Conservation (phyloP, 257 asterid species). For the Coffea canephora region DNA sequence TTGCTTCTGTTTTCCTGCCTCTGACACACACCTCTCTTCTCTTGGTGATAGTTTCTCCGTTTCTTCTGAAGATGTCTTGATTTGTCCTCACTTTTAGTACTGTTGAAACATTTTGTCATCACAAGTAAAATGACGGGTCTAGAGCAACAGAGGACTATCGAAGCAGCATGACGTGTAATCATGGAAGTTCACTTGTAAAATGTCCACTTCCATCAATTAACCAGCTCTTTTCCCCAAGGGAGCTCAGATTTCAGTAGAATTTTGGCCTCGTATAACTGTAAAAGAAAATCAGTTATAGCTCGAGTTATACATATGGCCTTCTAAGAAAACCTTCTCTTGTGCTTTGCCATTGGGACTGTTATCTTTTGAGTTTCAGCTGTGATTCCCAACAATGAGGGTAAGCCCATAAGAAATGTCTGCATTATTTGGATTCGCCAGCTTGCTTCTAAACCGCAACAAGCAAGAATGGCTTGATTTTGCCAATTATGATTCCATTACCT, state of each 20-base stretch:
- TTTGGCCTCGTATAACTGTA: conserved; percentile 65
- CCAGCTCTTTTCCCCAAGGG: conserved; percentile 60
- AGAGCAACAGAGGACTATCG: conserved; percentile 37
- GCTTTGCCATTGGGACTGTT: conserved; percentile 46
- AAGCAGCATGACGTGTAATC: conserved; percentile 39
- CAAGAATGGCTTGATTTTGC: conserved; percentile 63
- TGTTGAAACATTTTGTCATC: conserved; percentile 6
- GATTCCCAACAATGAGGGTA: conserved; percentile 63
- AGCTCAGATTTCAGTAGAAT: conserved; percentile 45
- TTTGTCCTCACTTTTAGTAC: neutral
- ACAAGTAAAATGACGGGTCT: conserved; percentile 49
- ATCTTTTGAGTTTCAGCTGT: conserved; percentile 56
- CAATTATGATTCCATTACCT: conserved; percentile 34
- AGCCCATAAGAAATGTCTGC: conserved; percentile 48
- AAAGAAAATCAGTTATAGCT: conserved; percentile 53
- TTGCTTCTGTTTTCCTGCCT: conserved; percentile 44
- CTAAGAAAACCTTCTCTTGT: conserved; percentile 51
- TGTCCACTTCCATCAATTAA: conserved; percentile 69
- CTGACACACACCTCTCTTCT: conserved; percentile 30
- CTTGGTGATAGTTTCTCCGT: neutral
- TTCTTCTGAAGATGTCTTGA: conserved; percentile 19
- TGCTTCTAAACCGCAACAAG: conserved; percentile 51
- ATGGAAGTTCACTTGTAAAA: conserved; percentile 61
- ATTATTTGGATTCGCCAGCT: conserved; percentile 64
- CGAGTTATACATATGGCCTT: conserved; percentile 45